A percentile compares a stretch with the other conserved stretches of the same genome.
These are phyloP conservation scores for Ceratocystis cubensis DNA, from an alignment of 2,329 filamentous ascomycete genomes.

Conservation along the genomic window DNA sequence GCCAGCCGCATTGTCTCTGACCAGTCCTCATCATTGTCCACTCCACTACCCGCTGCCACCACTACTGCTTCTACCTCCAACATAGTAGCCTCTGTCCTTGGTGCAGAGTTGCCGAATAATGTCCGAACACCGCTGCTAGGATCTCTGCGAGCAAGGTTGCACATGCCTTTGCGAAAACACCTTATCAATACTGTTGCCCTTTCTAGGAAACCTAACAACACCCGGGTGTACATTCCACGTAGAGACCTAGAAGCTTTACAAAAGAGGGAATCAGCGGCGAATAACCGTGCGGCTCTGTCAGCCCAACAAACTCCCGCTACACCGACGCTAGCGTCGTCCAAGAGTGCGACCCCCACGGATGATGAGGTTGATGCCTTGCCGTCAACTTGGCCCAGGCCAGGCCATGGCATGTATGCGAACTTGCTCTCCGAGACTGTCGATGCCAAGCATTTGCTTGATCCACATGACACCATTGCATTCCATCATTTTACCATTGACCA, in stretches of 20 bases:
- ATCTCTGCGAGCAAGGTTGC: conserved; percentile 12
- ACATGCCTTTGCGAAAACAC: conserved; percentile 13
- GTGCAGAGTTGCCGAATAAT: conserved; percentile 4
- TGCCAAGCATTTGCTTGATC: conserved; percentile 29
- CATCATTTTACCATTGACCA: conserved; percentile 34
- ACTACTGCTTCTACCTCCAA: neutral
- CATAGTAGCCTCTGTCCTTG: neutral
- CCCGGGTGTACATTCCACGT: conserved; percentile 18
- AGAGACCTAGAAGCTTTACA: conserved; percentile 8
- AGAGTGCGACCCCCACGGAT: conserved; percentile 19
- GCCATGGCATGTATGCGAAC: conserved; percentile 32
- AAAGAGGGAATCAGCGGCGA: neutral
- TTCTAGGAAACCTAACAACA: neutral
- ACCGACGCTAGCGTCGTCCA: conserved; percentile 14
- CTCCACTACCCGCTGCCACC: neutral
- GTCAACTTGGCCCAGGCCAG: conserved; percentile 32
- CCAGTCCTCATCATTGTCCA: neutral
- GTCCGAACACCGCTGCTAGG: conserved; percentile 8
- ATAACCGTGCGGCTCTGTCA: conserved; percentile 4
- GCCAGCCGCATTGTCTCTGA: conserved; percentile 22
- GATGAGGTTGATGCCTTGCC: conserved; percentile 30
- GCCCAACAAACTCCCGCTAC: conserved; percentile 7
- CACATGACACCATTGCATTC: conserved; percentile 34
- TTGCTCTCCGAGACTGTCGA: conserved; percentile 31
- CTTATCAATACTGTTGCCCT: conserved; percentile 18